Base-by-base conservation (phyloP, 305 asterid species). In the Fraxinus greggii region DNA sequence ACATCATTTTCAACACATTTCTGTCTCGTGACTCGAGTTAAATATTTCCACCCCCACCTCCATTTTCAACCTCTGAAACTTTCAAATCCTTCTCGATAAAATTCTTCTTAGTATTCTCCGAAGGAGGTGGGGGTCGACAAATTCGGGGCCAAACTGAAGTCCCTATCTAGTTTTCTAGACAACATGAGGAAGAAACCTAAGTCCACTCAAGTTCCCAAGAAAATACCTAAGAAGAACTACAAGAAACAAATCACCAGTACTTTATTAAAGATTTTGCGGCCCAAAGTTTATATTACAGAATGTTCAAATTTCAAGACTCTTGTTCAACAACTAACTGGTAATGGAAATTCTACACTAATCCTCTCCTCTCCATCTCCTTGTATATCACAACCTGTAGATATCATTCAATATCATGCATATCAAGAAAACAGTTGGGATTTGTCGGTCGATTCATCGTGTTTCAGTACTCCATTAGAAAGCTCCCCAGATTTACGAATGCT, bases 281-380 rank as follows among this genome's bases (percentile, higher is more conserved):
- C 97, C 9, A 92, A 91, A 81, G 97, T 92, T 31, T 91, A 87
- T 87, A 91, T 92, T 81, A 88, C 92, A 0, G 89, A 92, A 40
- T 83, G 92, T 1, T 88, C 92, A 29, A 90, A 88, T 76, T 92
- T 92, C 96, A 93, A 92, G 86, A 86, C 32, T 24, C 95, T 93
- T 13, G 96, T 93, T 10, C 97, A 92, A 88, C 77, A 90, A 26
- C 93, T 89, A 36, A 92, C 94, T 24, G 97, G 89, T 7, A 86
- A 88, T 81, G 85, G 33, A 7, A 56, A 17, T 10, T 80, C 86
- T 0, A 84, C 86, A 17, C 24, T 83, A 59, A 40, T 89, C 1
- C 83, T 84, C 48, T 84, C 83, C 3, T 79, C 87, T 80, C 82
- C 32, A 61, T 61, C 70, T 19, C 29, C 84, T 74, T 69, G 83